These are phyloP conservation scores for Arthonia radiata DNA, from an alignment of 495 filamentous ascomycete genomes.

Conservation along the genomic window DNA sequence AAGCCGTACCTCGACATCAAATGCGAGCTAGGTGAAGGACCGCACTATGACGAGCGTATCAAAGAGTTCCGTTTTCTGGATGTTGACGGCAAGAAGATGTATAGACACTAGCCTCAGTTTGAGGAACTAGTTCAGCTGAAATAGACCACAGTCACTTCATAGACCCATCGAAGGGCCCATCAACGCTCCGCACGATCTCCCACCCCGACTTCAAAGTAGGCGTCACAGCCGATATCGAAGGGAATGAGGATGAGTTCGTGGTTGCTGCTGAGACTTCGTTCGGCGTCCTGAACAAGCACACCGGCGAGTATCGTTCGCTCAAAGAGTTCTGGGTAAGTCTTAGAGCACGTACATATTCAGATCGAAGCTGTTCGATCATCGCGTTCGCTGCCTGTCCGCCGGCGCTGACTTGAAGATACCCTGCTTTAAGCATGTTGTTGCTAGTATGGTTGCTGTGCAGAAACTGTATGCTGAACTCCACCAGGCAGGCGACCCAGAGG, in stretches of 20 bases:
- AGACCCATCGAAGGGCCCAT: conserved; percentile 36
- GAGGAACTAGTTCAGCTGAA: too few species aligned
- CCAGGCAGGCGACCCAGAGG: conserved; percentile 9
- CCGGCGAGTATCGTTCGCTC: conserved; percentile 36
- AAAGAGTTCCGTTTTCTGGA: conserved; percentile 72
- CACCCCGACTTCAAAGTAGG: conserved; percentile 11
- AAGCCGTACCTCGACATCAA: conserved; percentile 56
- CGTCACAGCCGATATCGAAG: conserved; percentile 64
- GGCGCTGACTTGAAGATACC: too few species aligned
- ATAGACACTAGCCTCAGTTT: too few species aligned
- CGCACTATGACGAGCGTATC: conserved; percentile 43
- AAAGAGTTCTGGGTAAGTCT: conserved; percentile 27
- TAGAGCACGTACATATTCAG: conserved; percentile 17
- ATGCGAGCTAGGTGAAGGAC: conserved; percentile 60
- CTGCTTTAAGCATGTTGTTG: conserved; percentile 16
- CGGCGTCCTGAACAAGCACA: conserved; percentile 43
- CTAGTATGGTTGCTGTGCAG: conserved; percentile 21
- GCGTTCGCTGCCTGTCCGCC: too few species aligned
- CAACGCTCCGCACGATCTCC: conserved; percentile 13
- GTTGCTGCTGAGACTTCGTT: conserved; percentile 64
- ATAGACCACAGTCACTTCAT: too few species aligned
- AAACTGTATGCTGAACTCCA: conserved; percentile 14
- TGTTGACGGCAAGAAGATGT: conserved; percentile 56
- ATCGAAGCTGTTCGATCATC: too few species aligned
- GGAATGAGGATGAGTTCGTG: conserved; percentile 38